Base-by-base conservation (phyloP, 495 filamentous ascomycete genomes). In the Aspergillus baeticus region DNA sequence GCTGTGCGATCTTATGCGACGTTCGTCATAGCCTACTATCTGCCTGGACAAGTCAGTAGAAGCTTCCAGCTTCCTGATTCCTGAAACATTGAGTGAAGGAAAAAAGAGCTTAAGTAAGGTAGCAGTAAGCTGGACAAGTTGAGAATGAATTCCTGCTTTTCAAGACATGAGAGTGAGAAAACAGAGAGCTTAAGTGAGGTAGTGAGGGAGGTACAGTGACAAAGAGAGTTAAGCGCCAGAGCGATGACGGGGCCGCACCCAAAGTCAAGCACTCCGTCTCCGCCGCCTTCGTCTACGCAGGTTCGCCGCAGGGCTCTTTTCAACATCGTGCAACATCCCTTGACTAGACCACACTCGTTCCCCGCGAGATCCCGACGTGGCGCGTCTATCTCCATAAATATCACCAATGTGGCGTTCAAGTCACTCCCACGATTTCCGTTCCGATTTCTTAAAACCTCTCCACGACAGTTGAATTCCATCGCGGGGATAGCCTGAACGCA, bases 381-480 rank as follows among this genome's bases (percentile, higher is more conserved):
- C 58, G 49, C 54, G n/a, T 50, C 29, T 46, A 39, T 33, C 15
- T 29, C 39, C 39, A 6, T 10, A 18, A 2, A 26, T 37, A 37
- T 67, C 57, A 54, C 63, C 69, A 73, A 78, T 78, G 75, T 76
- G 71, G 75, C 66, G 64, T 70, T 67, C 63, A 69, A 65, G 63
- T 75, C 68, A 71, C 67, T 51, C 62, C 57, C 67, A 67, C 65
- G 63, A 58, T 68, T 65, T 69, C 67, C 69, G 69, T 70, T 70
- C 70, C 63, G 63, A 69, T 61, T 65, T 60, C 65, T 67, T 71
- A 64, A 73, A 66, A 69, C 66, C 69, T 69, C 64, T 65, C 64
- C 66, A 69, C 63, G 61, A 70, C 51, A 65, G 61, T 55, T 65
- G 62, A 66, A 59, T 59, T 49, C 38, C 33, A 58, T 34, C 51